Base-by-base conservation (phyloP, 495 filamentous ascomycete species). In the Neurospora africana region DNA sequence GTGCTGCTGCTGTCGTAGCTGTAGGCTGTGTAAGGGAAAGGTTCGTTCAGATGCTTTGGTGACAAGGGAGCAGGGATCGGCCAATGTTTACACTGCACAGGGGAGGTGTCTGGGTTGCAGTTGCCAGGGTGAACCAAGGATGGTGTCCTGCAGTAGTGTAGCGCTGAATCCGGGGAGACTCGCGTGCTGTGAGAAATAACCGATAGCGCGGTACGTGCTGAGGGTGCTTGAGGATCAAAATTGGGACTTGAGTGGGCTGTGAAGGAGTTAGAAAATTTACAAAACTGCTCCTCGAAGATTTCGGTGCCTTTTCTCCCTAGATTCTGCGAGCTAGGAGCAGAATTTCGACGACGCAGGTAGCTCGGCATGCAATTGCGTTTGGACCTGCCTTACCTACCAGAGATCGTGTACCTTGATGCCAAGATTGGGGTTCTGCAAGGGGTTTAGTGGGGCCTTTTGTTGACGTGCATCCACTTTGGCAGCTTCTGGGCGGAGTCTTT, bases 111-210 rank as follows among this genome's bases (percentile, higher is more conserved):
- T 30, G 23, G 5, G 53, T 61, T 43, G 73, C 74, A 75, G 77
- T 79, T 79, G 76, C 77, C 71, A 71, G 74, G 77, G 77, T 73
- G 74, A 75, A 68, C 19, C 15, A 69, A 65, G 53, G 53, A 65
- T 65, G 53, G 53, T 19, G 53, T 33, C 53, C 6, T 65, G 47
- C 72, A 37, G 40, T 70, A 68, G 69, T 69, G 40, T 70, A 68
- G 69, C 72, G 72, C 61, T 69, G 68, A 68, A 68, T 65, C 53
- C 15, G 53, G 53, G 15, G 53, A 33, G 53, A 33, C 27, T 65
- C 6, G 13, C 15, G 27, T 8, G 53, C 15, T 65, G 53, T 19
- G 9, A 65, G 33, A 61, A 33, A 17, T 8, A 4, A 33, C 7
- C 53, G 27, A 17, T 65, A 65, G 27, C 2, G 53, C 53, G 15